phyloP scores from a whole-genome alignment of 1,284 basidiomycete species.

The Cutaneotrichosporon spelunceum region DNA sequence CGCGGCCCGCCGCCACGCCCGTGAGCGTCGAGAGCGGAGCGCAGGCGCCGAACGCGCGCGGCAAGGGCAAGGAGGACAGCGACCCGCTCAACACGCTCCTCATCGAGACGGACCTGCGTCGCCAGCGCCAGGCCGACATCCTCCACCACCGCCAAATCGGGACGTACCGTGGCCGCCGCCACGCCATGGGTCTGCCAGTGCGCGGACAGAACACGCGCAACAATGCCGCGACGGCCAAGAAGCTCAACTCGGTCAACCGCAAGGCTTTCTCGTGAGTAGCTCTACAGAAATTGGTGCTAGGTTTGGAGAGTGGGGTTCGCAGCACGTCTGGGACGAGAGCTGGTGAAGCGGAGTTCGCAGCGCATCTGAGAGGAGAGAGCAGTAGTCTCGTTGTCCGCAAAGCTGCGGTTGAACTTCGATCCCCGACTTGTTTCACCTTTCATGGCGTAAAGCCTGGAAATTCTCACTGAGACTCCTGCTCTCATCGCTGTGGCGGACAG shows the following conservation, averaged over 20 bases:
- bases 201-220: slow-evolving; percentile 57
- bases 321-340: too few relatives aligned
- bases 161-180: slow-evolving; percentile 55
- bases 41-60: slow-evolving; percentile 1
- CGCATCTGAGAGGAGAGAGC: too few relatives aligned
- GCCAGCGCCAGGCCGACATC: slow-evolving; percentile 55
- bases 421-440: neutral
- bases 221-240: slow-evolving; percentile 56
- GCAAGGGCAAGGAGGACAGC: slow-evolving; percentile 11
- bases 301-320: neutral
- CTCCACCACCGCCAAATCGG: slow-evolving; percentile 56
- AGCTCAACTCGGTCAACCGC: slow-evolving; percentile 49
- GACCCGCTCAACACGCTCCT: slow-evolving; percentile 54
- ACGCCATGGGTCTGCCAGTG: slow-evolving; percentile 56
- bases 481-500: neutral
- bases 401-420: too few relatives aligned
- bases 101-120: slow-evolving; percentile 57
- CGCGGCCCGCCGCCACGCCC: slow-evolving; percentile 41
- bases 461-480: neutral
- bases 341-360: neutral
- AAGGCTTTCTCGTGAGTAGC: slow-evolving; percentile 14
- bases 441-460: neutral
- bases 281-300: too few relatives aligned
- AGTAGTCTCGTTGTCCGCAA: neutral
- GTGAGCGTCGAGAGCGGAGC: slow-evolving; percentile 7